Evolutionary conservation across 805 yeast species (phyloP).

Genomic region (Ogataea dorogensis): DNA sequence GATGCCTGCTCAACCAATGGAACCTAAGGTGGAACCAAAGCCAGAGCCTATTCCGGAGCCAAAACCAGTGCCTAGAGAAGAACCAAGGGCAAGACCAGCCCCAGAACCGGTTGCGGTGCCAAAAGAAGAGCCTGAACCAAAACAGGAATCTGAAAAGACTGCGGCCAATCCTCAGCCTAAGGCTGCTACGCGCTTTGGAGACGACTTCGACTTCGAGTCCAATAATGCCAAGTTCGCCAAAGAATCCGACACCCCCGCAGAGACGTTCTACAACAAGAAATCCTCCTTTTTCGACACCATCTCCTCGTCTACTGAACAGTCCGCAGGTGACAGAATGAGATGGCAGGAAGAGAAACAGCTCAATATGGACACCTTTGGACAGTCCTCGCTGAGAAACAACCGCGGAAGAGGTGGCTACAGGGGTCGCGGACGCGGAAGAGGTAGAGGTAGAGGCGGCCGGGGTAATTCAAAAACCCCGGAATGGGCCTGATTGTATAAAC

Average conservation of each 20-base stretch:
- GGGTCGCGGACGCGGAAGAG: slow-evolving; percentile 42
- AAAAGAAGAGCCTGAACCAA: not conserved
- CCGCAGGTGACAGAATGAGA: slow-evolving; percentile 44
- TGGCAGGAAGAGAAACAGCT: slow-evolving; percentile 72
- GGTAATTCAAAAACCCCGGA: slow-evolving; percentile 26
- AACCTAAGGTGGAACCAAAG: slow-evolving; percentile 1
- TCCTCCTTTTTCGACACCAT: slow-evolving; percentile 88
- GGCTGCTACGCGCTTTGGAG: slow-evolving; percentile 24
- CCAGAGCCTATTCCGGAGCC: slow-evolving; percentile 5
- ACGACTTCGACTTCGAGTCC: slow-evolving; percentile 73
- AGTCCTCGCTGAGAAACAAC: slow-evolving; percentile 48
- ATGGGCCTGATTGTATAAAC: slow-evolving; percentile 25
- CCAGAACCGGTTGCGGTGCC: slow-evolving; percentile 2
- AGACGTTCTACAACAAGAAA: slow-evolving; percentile 64
- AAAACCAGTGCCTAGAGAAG: slow-evolving; percentile 1
- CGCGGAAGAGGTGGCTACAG: slow-evolving; percentile 51
- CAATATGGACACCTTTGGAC: slow-evolving; percentile 84
- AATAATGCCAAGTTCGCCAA: slow-evolving; percentile 70
- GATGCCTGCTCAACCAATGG: slow-evolving; percentile 12
- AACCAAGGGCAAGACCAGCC: slow-evolving; percentile 1
- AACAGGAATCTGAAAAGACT: not conserved
- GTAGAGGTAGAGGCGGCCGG: slow-evolving; percentile 32
- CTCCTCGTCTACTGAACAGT: slow-evolving; percentile 62
- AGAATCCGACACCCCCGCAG: slow-evolving; percentile 38
- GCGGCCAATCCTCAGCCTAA: slow-evolving; percentile 2